Base-by-base conservation (phyloP, 225 moss, liverwort and hornwort genomes). In the Asterella californica region DNA sequence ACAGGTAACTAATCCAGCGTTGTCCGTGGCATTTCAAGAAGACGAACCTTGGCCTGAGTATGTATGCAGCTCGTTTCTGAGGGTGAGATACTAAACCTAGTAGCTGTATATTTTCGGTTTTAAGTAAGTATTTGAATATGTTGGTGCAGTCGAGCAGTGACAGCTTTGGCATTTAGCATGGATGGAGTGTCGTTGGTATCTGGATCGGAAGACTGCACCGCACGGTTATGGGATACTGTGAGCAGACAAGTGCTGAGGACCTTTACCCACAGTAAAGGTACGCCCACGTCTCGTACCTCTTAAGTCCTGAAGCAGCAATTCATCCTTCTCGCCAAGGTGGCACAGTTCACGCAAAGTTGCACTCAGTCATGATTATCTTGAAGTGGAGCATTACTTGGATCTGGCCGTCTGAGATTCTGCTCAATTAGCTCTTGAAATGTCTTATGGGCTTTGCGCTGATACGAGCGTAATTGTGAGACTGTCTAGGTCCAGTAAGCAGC, bases 191-290 rank as follows among this genome's bases (percentile, higher is more conserved):
- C 94, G 53, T 84, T 96, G 85, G 91, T 96, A 72, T 96, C 96
- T 83, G 96, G 96, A 78, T 96, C 96, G 55, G 96, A 94, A 79
- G 96, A 96, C 83, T 92, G 96, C 85, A 94, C 96, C 61, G 94
- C 90, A 76, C 91, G 96, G 47, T 86, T 96, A 66, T 96, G 96
- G 96, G 96, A 96, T 77, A 96, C 96, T 80, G 87, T 91, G 84
- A 93, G 90, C 85, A 93, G 94, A 67, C 94, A 94, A 88, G 90
- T 93, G 22, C 87, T 96, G 50, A 89, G 93, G 64, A 94, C 96
- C 57, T 96, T 92, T 68, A 91, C 91, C 22, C 96, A 93, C 72
- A 93, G 87, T 83, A 96, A 96, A 92, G 96, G 96, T 94, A 45
- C 75, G 47, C 60, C 42, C 52, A 30, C 52, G 15, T 15, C 25